A percentile compares a stretch with the other conserved stretches of the same genome.
phyloP scores from a whole-genome alignment of 768 basidiomycete genomes.

The Lyophyllum decastes region DNA sequence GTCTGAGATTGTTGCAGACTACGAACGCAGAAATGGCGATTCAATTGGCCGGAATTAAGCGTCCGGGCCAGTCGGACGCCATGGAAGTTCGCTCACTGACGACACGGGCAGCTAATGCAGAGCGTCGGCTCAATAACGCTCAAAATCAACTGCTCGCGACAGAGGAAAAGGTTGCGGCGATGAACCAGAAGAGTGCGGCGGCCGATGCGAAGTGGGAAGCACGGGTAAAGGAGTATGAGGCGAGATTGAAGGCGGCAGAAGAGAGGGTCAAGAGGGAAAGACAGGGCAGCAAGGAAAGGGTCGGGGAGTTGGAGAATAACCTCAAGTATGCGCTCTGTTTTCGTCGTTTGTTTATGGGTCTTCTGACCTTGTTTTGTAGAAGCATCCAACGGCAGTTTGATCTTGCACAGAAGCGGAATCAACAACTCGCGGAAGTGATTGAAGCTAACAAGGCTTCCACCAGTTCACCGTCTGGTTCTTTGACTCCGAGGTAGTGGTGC shows the following conservation, averaged over 20 bases:
- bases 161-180: constrained; percentile 79
- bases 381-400: constrained; percentile 77
- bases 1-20: constrained; percentile 39
- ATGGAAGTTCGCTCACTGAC: constrained; percentile 72
- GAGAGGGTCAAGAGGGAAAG: constrained; percentile 92
- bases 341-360: not conserved
- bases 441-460: constrained; percentile 35
- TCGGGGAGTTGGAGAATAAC: constrained; percentile 68
- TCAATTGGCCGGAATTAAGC: constrained; percentile 65
- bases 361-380: constrained; percentile 39
- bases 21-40: constrained; percentile 74
- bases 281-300: constrained; percentile 90
- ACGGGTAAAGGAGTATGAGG: constrained; percentile 91
- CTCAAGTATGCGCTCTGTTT: constrained; percentile 52
- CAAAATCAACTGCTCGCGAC: constrained; percentile 82
- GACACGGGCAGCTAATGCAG: constrained; percentile 79
- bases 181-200: constrained; percentile 68
- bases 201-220: constrained; percentile 94
- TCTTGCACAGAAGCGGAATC: constrained; percentile 72
- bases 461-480: constrained; percentile 4
- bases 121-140: constrained; percentile 82
- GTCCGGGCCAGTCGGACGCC: constrained; percentile 58
- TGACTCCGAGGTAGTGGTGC: constrained; percentile 9
- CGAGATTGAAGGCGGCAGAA: constrained; percentile 76
- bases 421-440: constrained; percentile 57